phyloP scores from a whole-genome alignment of 2,329 filamentous ascomycete genomes.

The Esteya vermicola region DNA sequence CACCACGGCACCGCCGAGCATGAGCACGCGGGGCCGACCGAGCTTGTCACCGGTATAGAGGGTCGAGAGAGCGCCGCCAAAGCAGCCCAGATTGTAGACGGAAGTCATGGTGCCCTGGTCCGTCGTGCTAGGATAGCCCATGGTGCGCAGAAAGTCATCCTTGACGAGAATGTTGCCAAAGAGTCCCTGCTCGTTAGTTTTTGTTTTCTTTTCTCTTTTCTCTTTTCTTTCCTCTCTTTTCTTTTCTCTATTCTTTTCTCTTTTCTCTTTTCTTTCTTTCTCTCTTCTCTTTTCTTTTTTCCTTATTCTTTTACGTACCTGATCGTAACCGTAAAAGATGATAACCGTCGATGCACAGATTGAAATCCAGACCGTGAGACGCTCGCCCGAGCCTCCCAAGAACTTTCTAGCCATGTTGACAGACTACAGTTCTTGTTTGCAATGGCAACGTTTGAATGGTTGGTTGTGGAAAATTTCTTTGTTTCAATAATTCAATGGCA shows the following conservation, averaged over 20 bases:
- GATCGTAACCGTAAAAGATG: conserved; percentile 29
- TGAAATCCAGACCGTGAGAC: conserved; percentile 36
- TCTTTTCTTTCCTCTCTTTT: neutral
- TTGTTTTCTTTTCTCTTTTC: neutral
- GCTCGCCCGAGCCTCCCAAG: conserved; percentile 33
- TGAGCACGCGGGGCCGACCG: conserved; percentile 10
- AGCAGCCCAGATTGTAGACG: conserved; percentile 12
- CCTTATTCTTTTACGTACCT: too few species aligned
- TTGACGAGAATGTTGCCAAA: conserved; percentile 17
- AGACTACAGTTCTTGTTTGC: too few species aligned
- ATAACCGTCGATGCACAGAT: conserved; percentile 33
- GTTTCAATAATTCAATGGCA: too few species aligned
- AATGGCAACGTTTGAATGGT: too few species aligned
- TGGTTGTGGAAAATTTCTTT: too few species aligned
- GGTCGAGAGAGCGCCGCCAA: conserved; percentile 11
- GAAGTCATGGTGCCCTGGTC: conserved; percentile 10
- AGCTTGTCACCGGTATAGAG: conserved; percentile 11
- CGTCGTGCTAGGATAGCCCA: conserved; percentile 5
- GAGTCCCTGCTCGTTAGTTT: conserved; percentile 13
- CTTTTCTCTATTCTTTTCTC: too few species aligned
- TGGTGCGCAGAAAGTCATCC: conserved; percentile 13
- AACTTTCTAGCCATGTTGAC: conserved; percentile 20
- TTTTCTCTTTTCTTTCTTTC: neutral
- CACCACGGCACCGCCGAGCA: conserved; percentile 12
- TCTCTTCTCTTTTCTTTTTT: neutral